These are phyloP conservation scores for Podaxis sp. DNA, from an alignment of 768 basidiomycete genomes.

Conservation along the genomic window DNA sequence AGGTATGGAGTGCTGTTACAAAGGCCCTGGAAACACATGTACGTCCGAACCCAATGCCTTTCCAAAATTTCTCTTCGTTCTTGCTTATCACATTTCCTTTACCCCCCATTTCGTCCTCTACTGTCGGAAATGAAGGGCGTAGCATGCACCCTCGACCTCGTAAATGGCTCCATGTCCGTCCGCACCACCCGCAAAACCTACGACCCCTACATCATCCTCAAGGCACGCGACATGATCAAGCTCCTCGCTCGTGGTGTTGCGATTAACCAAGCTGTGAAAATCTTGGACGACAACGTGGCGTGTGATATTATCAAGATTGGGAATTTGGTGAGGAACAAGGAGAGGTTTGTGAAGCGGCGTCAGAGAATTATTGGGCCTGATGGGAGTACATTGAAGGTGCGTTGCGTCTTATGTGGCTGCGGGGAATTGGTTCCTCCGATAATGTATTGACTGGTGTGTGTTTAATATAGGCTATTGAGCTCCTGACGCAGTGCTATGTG, in stretches of 20 bases:
- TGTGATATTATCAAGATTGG: constrained; percentile 99
- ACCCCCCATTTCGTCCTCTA: background rate
- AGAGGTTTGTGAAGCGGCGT: constrained; percentile 92
- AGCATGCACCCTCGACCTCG: constrained; percentile 88
- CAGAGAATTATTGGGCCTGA: constrained; percentile 98
- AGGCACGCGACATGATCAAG: constrained; percentile 95
- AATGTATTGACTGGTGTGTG: background rate
- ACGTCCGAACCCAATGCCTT: constrained; percentile 17
- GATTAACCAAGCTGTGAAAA: constrained; percentile 81
- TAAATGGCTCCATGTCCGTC: constrained; percentile 97
- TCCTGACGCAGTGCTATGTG: constrained; percentile 95
- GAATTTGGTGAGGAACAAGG: constrained; percentile 90
- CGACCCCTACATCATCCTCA: constrained; percentile 95
- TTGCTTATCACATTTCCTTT: background rate
- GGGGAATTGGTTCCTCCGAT: background rate
- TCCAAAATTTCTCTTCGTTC: background rate
- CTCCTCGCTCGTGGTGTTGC: constrained; percentile 91
- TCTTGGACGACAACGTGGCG: constrained; percentile 84
- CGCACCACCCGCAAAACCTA: constrained; percentile 95
- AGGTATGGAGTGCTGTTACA: constrained; percentile 93
- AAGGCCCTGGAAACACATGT: constrained; percentile 81
- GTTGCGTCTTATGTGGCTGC: constrained; percentile 19
- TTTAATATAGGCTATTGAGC: constrained; percentile 80
- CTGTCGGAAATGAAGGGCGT: constrained; percentile 51
- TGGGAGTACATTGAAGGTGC: constrained; percentile 94